These are phyloP conservation scores for Immersiporthe knoxdaviesiana DNA, from an alignment of 2,329 filamentous ascomycete species.

Conservation along the genomic window DNA sequence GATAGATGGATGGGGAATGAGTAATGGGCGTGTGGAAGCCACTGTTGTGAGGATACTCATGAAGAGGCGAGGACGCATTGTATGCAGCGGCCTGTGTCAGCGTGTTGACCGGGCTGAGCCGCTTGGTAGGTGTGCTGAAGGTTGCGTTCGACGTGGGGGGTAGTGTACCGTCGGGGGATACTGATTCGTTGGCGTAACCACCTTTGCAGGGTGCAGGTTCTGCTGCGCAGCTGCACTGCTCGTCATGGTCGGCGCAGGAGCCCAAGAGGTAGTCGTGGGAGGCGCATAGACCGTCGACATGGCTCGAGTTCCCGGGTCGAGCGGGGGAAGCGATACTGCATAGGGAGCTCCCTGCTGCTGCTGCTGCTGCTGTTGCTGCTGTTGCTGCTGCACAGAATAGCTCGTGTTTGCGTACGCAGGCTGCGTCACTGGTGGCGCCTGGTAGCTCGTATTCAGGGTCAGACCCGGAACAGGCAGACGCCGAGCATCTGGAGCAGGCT, in stretches of 20 bases:
- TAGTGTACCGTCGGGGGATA: conserved; percentile 35
- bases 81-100: conserved; percentile 48
- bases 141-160: conserved; percentile 32
- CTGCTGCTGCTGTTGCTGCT: neutral
- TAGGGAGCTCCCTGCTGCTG: conserved; percentile 35
- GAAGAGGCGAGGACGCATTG: conserved; percentile 69
- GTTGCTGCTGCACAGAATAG: conserved; percentile 35
- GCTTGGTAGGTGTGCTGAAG: conserved; percentile 57
- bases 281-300: conserved; percentile 78
- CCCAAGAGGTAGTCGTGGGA: conserved; percentile 46
- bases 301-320: conserved; percentile 65
- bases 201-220: conserved; percentile 39
- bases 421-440: conserved; percentile 29
- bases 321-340: conserved; percentile 62
- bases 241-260: conserved; percentile 42
- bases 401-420: conserved; percentile 42
- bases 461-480: conserved; percentile 73
- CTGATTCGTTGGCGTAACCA: conserved; percentile 36
- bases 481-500: conserved; percentile 35
- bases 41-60: conserved; percentile 59
- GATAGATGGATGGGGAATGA: conserved; percentile 84
- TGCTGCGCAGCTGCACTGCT: conserved; percentile 35
- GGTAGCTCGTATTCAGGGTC: conserved; percentile 59
- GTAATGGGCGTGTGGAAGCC: conserved; percentile 67
- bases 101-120: conserved; percentile 54